These are phyloP conservation scores for Podaxis sp. DNA, from an alignment of 768 basidiomycete genomes.

Conservation along the genomic window DNA sequence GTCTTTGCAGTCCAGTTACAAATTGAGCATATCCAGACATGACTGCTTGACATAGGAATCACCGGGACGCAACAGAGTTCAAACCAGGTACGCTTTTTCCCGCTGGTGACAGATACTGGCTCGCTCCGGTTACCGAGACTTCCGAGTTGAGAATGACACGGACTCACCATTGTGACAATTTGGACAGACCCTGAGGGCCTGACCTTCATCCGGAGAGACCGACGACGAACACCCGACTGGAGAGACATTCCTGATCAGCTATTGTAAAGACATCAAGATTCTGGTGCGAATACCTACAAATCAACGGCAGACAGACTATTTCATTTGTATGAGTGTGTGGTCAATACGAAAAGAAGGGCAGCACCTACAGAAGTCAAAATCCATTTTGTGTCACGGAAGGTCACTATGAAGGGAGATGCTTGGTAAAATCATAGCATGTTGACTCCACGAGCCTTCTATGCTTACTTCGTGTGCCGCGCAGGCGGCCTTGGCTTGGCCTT, in stretches of 20 bases:
- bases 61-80: conserved; percentile 69
- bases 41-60: conserved; percentile 56
- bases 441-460: neutral
- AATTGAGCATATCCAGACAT: conserved; percentile 66
- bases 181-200: conserved; percentile 59
- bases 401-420: neutral
- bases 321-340: neutral
- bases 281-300: conserved; percentile 10
- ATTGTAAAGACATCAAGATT: neutral
- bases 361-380: conserved; percentile 12
- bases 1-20: conserved; percentile 56
- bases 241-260: neutral
- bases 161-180: conserved; percentile 62
- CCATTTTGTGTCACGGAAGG: neutral
- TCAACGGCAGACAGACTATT: conserved; percentile 17
- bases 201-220: conserved; percentile 52
- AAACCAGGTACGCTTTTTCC: conserved; percentile 63
- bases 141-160: neutral
- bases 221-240: conserved; percentile 63
- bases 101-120: conserved; percentile 51
- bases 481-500: neutral
- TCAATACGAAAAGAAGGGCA: neutral
- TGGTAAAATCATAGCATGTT: neutral
- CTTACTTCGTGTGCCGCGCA: neutral
- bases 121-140: neutral